A percentile compares a stretch with the other conserved stretches of the same genome.
phyloP scores from a whole-genome alignment of 2,329 filamentous ascomycete genomes.

The Aureobasidium leucospermi region DNA sequence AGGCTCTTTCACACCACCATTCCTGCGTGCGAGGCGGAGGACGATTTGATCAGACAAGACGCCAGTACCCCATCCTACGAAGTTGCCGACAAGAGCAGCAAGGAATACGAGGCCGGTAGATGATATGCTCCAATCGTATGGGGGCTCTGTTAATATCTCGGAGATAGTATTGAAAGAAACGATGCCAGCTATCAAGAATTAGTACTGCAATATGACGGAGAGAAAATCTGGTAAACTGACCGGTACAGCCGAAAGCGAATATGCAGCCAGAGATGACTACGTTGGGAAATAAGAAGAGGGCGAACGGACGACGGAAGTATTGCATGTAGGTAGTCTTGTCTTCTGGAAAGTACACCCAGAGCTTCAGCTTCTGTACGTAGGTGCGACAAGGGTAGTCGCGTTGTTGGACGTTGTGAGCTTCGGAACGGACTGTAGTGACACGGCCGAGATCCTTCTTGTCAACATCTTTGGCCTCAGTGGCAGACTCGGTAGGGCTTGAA shows the following conservation, averaged over 20 bases:
- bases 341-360: slow-evolving; percentile 24
- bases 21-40: slow-evolving; percentile 21
- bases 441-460: slow-evolving; percentile 2
- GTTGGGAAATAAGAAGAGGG: slow-evolving; percentile 34
- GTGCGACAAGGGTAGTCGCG: slow-evolving; percentile 18
- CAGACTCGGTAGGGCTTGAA: not conserved
- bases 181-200: slow-evolving; percentile 24
- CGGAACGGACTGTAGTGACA: not conserved
- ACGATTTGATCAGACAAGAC: slow-evolving; percentile 37
- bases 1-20: slow-evolving; percentile 21
- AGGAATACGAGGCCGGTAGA: slow-evolving; percentile 24
- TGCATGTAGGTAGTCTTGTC: slow-evolving; percentile 33
- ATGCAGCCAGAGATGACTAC: slow-evolving; percentile 34
- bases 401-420: not conserved
- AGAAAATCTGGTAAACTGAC: not conserved
- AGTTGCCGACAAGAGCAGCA: slow-evolving; percentile 20
- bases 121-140: slow-evolving; percentile 30
- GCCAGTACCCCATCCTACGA: slow-evolving; percentile 26
- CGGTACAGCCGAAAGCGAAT: slow-evolving; percentile 35
- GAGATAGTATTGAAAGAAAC: slow-evolving; percentile 36
- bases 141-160: slow-evolving; percentile 29
- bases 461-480: not conserved
- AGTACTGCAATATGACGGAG: not conserved
- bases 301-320: slow-evolving; percentile 35
- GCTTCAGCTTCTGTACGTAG: slow-evolving; percentile 19